These are phyloP conservation scores for Rhizophlyctis rosea DNA, from an alignment of 192 early-diverging fungal species.

Conservation along the genomic window DNA sequence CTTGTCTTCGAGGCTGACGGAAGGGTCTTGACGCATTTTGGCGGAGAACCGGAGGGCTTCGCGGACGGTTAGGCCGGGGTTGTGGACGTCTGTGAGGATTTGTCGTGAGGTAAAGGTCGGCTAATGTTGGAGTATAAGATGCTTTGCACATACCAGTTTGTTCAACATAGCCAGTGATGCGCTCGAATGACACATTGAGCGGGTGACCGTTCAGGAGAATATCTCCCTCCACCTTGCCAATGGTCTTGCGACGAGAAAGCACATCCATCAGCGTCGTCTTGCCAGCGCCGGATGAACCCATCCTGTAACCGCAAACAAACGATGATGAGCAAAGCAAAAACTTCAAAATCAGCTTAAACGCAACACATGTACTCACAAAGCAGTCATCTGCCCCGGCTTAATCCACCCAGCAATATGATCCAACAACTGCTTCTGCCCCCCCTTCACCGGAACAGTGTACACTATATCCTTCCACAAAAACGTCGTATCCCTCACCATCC, in stretches of 20 bases:
- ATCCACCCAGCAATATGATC: conserved; percentile 66
- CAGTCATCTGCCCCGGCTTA: conserved; percentile 71
- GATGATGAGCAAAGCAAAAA: too few species aligned
- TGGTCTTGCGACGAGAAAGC: conserved; percentile 53
- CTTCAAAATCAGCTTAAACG: too few species aligned
- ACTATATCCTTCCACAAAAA: conserved; percentile 63
- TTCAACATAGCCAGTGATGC: conserved; percentile 65
- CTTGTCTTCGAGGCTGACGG: conserved; percentile 64
- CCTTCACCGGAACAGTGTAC: conserved; percentile 54
- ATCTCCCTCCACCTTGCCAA: conserved; percentile 31
- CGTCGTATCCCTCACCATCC: conserved; percentile 47
- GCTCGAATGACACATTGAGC: conserved; percentile 22
- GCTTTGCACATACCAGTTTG: conserved; percentile 64
- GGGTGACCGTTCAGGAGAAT: conserved; percentile 51
- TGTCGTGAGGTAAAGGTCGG: background rate
- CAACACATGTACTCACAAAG: too few species aligned
- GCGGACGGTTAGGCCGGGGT: conserved; percentile 53
- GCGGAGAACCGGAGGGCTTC: conserved; percentile 71
- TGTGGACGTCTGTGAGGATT: conserved; percentile 7
- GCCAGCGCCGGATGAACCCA: conserved; percentile 44
- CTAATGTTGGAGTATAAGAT: background rate
- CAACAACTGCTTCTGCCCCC: conserved; percentile 60
- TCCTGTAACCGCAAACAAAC: too few species aligned
- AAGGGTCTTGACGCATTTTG: conserved; percentile 40
- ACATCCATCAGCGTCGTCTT: conserved; percentile 47